A percentile compares a stretch with the other conserved stretches of the same genome.
Evolutionary conservation across 2,329 filamentous ascomycete genomes (phyloP).

Genomic region (Ceratocystis destructans): DNA sequence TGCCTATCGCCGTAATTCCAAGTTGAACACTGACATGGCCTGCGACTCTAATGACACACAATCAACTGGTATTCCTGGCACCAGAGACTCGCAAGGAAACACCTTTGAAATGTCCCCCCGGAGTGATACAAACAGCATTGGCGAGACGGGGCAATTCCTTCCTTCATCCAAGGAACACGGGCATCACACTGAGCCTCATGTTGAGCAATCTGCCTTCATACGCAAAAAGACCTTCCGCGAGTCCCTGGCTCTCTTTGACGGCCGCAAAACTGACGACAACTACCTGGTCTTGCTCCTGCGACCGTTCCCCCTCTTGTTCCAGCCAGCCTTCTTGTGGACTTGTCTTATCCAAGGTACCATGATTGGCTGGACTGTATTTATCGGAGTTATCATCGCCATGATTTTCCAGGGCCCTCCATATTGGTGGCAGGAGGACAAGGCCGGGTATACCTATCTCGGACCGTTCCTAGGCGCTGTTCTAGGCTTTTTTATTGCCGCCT

Average conservation of each 20-base stretch:
- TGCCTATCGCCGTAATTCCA: slow-evolving; percentile 46
- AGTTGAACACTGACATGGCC: slow-evolving; percentile 55
- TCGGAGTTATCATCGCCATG: slow-evolving; percentile 67
- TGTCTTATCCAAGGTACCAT: slow-evolving; percentile 72
- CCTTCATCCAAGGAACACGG: background rate
- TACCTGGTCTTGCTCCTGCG: slow-evolving; percentile 54
- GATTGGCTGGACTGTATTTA: slow-evolving; percentile 93
- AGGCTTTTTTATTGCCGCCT: slow-evolving; percentile 63
- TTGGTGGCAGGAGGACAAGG: slow-evolving; percentile 67
- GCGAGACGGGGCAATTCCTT: background rate
- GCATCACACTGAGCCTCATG: background rate
- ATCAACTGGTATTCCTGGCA: background rate
- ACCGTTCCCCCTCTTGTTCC: slow-evolving; percentile 68
- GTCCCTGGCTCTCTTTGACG: slow-evolving; percentile 59
- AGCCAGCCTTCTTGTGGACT: slow-evolving; percentile 74
- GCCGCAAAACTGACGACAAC: slow-evolving; percentile 63
- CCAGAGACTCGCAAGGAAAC: background rate
- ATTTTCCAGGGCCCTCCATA: slow-evolving; percentile 70
- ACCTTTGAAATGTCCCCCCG: slow-evolving; percentile 5
- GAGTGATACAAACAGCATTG: background rate
- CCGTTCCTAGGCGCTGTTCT: slow-evolving; percentile 71
- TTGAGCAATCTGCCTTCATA: slow-evolving; percentile 20
- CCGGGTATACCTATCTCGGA: slow-evolving; percentile 76
- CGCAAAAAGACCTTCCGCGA: slow-evolving; percentile 45
- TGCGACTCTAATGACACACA: slow-evolving; percentile 25